Conservation (phyloP, 768 basidiomycete genomes). For the Sutorius australiensis region DNA sequence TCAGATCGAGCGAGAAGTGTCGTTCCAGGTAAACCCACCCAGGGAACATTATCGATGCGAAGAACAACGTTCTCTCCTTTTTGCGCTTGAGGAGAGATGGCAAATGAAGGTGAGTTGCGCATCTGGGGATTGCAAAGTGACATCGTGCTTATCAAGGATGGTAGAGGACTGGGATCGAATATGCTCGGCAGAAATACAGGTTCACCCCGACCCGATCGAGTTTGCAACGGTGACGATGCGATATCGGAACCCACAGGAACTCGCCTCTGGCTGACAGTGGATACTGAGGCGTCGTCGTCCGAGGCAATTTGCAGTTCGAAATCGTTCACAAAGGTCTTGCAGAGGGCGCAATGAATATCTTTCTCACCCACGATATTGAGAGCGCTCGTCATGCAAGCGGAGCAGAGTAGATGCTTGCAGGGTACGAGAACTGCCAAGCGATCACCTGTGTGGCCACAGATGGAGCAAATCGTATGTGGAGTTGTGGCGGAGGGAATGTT, state of each 20-base stretch:
- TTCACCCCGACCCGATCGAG: conserved; percentile 25
- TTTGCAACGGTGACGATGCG: conserved; percentile 21
- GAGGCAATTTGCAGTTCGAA: conserved; percentile 48
- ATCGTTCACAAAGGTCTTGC: conserved; percentile 63
- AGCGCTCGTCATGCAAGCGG: conserved; percentile 77
- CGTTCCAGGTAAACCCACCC: conserved; percentile 50
- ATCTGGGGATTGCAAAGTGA: conserved; percentile 27
- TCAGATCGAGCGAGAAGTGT: conserved; percentile 1
- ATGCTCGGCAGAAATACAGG: conserved; percentile 27
- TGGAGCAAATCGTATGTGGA: conserved; percentile 48
- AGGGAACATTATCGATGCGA: conserved; percentile 85
- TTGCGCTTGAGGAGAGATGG: conserved; percentile 9
- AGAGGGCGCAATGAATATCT: conserved; percentile 81
- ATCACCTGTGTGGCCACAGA: conserved; percentile 50
- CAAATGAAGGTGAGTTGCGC: conserved; percentile 13
- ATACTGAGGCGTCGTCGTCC: conserved; percentile 25
- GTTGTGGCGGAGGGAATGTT: conserved; percentile 7
- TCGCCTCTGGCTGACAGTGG: conserved; percentile 14
- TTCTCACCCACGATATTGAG: conserved; percentile 89
- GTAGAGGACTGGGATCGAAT: conserved; percentile 24
- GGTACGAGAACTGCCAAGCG: conserved; percentile 67
- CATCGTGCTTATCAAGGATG: conserved; percentile 32
- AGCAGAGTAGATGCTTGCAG: conserved; percentile 74
- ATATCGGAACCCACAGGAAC: conserved; percentile 11
- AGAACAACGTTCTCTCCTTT: conserved; percentile 54